A percentile compares a stretch with the other conserved stretches of the same genome.
phyloP scores from a whole-genome alignment of 257 asterid species.

The Petunia secreta region DNA sequence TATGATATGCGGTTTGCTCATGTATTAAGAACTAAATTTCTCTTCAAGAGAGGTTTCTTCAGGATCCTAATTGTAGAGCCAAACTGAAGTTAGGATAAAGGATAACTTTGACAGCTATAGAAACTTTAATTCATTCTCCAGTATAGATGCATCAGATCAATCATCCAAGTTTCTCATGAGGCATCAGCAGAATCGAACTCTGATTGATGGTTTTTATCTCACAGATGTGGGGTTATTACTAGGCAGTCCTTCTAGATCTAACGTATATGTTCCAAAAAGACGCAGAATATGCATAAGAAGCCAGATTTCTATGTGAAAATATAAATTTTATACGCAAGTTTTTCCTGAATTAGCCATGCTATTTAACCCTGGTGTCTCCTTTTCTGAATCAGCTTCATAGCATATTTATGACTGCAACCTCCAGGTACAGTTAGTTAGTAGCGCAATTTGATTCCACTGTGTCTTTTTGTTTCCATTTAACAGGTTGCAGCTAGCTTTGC shows the following conservation, averaged over 20 bases:
- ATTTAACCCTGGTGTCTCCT: background rate
- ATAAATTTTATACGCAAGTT: too few species aligned
- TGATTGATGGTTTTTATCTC: too few species aligned
- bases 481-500: conserved; percentile 93
- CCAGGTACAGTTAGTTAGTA: background rate
- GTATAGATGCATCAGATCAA: too few species aligned
- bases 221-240: too few species aligned
- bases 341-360: background rate
- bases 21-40: background rate
- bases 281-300: background rate
- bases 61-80: background rate
- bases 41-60: background rate
- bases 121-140: too few species aligned
- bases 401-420: background rate
- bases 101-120: too few species aligned
- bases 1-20: background rate
- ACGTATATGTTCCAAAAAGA: too few species aligned
- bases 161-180: too few species aligned
- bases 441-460: background rate
- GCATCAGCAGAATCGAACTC: too few species aligned
- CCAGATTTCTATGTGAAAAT: background rate
- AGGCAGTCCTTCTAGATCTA: too few species aligned
- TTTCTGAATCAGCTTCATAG: background rate
- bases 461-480: background rate
- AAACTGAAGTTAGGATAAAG: too few species aligned